Evolutionary conservation across 495 filamentous ascomycete genomes (phyloP).

Genomic region (Talaromyces borbonicus): DNA sequence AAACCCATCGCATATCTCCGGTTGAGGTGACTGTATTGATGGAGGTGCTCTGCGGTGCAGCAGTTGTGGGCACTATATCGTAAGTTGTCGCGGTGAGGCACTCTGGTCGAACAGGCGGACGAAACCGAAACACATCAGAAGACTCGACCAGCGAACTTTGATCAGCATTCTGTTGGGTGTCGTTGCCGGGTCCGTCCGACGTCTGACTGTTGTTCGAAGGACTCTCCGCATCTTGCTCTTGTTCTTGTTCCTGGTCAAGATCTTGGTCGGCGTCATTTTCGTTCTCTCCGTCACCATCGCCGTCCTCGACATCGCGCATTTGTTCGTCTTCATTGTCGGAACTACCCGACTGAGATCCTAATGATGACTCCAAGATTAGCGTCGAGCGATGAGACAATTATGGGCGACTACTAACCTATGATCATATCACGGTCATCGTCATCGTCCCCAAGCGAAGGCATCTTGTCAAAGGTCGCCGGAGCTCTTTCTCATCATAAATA

Average conservation of each 20-base stretch:
- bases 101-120: constrained; percentile 67
- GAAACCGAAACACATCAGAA: constrained; percentile 38
- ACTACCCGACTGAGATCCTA: constrained; percentile 51
- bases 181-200: constrained; percentile 29
- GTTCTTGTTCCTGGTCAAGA: constrained; percentile 46
- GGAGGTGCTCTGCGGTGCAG: constrained; percentile 88
- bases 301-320: background rate
- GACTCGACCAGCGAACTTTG: constrained; percentile 23
- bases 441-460: constrained; percentile 24
- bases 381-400: background rate
- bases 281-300: constrained; percentile 40
- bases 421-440: constrained; percentile 49
- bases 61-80: constrained; percentile 95
- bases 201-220: constrained; percentile 38
- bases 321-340: constrained; percentile 71
- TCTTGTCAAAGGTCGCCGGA: too few relatives aligned
- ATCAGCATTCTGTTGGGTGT: constrained; percentile 32
- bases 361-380: constrained; percentile 13
- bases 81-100: constrained; percentile 74
- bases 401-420: constrained; percentile 28
- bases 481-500: too few relatives aligned
- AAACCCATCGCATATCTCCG: constrained; percentile 90
- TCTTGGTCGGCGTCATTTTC: constrained; percentile 57
- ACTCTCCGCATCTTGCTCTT: constrained; percentile 51
- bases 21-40: constrained; percentile 90